phyloP scores from a whole-genome alignment of 495 filamentous ascomycete genomes.

The Tuber brumale region DNA sequence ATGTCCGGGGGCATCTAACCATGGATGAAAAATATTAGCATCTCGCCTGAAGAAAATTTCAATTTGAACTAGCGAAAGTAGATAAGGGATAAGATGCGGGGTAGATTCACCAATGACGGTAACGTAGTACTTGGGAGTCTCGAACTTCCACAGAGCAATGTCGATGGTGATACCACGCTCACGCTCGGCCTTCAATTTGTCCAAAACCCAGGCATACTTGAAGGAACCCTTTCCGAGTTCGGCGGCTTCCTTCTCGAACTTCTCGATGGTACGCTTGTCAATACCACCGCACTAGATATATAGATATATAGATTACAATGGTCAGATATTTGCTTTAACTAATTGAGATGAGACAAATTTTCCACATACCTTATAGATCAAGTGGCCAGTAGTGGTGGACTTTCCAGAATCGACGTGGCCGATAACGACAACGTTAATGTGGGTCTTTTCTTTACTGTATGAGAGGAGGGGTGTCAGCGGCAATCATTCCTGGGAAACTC shows the following conservation, averaged over 20 bases:
- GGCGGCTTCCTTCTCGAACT: conserved; percentile 99
- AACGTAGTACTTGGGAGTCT: conserved; percentile 97
- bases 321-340: background rate
- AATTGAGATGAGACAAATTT: conserved; percentile 1
- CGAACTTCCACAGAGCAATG: conserved; percentile 99
- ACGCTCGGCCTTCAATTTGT: conserved; percentile 99
- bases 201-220: conserved; percentile 99
- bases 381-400: conserved; percentile 94
- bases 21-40: conserved; percentile 25
- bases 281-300: conserved; percentile 78
- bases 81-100: conserved; percentile 3
- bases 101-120: conserved; percentile 82
- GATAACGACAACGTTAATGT: conserved; percentile 98
- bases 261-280: conserved; percentile 99
- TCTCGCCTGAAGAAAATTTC: conserved; percentile 4
- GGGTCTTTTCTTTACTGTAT: conserved; percentile 66
- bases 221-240: conserved; percentile 99
- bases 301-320: conserved; percentile 5
- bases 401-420: conserved; percentile 99
- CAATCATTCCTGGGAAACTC: background rate
- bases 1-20: conserved; percentile 89
- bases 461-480: conserved; percentile 5
- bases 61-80: conserved; percentile 20
- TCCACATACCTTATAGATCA: conserved; percentile 81
- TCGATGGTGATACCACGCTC: conserved; percentile 99